These are phyloP conservation scores for Rhodomyrtus tomentosa DNA, from an alignment of 345 rosid genomes.

Conservation along the genomic window DNA sequence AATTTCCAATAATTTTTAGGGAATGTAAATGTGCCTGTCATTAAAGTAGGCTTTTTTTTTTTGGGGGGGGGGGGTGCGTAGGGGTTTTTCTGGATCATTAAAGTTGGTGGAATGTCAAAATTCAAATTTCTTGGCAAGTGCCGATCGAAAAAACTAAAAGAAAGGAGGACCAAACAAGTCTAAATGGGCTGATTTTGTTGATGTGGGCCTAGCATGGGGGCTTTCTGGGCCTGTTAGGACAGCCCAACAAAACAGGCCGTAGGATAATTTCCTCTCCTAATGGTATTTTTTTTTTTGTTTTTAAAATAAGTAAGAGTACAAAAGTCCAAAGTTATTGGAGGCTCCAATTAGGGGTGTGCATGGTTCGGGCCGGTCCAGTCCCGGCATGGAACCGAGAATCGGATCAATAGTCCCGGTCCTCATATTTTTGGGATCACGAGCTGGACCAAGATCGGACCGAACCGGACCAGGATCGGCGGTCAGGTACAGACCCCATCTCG, in stretches of 20 bases:
- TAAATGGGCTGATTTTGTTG: neutral
- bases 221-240: neutral
- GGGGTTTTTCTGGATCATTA: neutral
- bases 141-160: neutral
- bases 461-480: too few relatives aligned
- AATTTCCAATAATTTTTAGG: neutral
- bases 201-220: neutral
- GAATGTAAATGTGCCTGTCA: neutral
- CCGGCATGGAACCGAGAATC: too few relatives aligned
- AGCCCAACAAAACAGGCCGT: neutral
- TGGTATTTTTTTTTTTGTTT: rapidly evolving
- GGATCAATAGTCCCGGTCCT: too few relatives aligned
- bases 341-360: too few relatives aligned
- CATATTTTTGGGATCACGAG: too few relatives aligned
- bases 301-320: too few relatives aligned
- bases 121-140: neutral
- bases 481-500: too few relatives aligned
- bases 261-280: neutral
- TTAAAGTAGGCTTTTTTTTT: too few relatives aligned
- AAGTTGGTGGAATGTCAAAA: neutral
- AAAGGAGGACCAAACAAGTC: neutral
- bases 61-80: too few relatives aligned
- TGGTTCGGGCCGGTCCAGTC: too few relatives aligned
- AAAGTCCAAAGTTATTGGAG: neutral
- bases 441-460: too few relatives aligned